Evolutionary conservation across 495 filamentous ascomycete genomes (phyloP).

Genomic region (Neurospora pannonica): DNA sequence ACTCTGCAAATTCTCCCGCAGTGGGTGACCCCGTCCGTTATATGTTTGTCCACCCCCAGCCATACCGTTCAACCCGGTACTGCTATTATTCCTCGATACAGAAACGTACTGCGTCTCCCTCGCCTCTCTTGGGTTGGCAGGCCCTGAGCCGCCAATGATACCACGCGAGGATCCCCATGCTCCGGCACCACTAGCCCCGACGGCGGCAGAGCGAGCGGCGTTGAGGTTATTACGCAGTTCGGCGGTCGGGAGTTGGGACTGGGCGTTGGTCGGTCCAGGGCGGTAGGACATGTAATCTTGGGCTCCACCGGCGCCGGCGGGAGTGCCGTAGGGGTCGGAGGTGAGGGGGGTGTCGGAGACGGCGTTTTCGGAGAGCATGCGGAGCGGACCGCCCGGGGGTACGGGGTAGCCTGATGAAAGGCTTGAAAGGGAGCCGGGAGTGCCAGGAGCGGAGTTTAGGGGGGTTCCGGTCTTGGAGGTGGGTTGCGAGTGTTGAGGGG

Average conservation of each 20-base stretch:
- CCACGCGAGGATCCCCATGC: conserved; percentile 25
- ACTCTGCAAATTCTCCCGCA: background rate
- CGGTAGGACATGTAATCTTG: conserved; percentile 21
- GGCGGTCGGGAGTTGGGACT: background rate
- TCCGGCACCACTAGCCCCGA: conserved; percentile 9
- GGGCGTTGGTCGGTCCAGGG: background rate
- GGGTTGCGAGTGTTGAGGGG: conserved; percentile 39
- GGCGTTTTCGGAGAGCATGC: conserved; percentile 35
- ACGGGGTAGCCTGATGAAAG: background rate
- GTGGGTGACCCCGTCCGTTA: background rate
- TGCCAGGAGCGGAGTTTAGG: background rate
- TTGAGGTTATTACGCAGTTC: conserved; percentile 7
- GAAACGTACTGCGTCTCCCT: conserved; percentile 5
- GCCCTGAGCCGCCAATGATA: conserved; percentile 19
- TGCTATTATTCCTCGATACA: background rate
- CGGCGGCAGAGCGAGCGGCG: background rate
- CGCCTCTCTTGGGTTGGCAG: conserved; percentile 10
- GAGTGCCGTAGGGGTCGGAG: background rate
- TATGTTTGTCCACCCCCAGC: background rate
- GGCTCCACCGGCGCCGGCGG: background rate
- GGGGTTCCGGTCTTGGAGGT: conserved; percentile 10
- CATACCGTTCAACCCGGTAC: background rate
- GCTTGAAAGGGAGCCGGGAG: background rate
- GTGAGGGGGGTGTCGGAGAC: conserved; percentile 16
- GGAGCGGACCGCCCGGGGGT: background rate